Evolutionary conservation across 2,329 filamentous ascomycete species (phyloP).

Genomic region (Basipetospora chlamydospora): DNA sequence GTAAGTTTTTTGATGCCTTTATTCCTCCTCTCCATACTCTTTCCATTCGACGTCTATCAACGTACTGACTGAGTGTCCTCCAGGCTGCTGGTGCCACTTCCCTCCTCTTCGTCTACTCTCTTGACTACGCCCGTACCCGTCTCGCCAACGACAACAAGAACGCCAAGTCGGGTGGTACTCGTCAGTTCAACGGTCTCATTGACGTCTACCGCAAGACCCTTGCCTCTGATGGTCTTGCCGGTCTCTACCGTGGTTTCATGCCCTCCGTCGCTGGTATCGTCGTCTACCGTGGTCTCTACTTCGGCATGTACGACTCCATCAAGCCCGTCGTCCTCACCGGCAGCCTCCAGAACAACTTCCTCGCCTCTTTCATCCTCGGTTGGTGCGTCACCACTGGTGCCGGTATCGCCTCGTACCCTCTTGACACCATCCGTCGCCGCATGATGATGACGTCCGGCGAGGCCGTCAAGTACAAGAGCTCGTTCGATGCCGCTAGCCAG

Average conservation of each 20-base stretch:
- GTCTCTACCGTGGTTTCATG: constrained; percentile 99
- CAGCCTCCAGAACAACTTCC: constrained; percentile 91
- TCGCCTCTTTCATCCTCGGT: constrained; percentile 96
- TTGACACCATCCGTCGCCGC: constrained; percentile 99
- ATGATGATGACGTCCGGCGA: constrained; percentile 99
- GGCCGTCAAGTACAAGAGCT: constrained; percentile 99
- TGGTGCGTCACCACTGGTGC: constrained; percentile 99
- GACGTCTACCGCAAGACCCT: constrained; percentile 99
- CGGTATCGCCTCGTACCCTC: constrained; percentile 99
- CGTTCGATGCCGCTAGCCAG: constrained; percentile 87
- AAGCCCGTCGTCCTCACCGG: constrained; percentile 96
- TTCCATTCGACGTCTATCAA: not conserved
- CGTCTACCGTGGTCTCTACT: constrained; percentile 99
- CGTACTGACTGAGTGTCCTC: constrained; percentile 2
- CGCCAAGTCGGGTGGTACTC: constrained; percentile 90
- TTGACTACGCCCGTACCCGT: constrained; percentile 99
- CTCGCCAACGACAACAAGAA: constrained; percentile 99
- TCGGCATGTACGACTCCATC: constrained; percentile 99
- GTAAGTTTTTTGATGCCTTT: no score
- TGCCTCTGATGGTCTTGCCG: constrained; percentile 92
- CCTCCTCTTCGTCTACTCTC: constrained; percentile 99
- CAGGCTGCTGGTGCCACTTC: constrained; percentile 97
- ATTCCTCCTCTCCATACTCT: not conserved
- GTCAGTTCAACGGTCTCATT: constrained; percentile 99
- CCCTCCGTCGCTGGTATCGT: constrained; percentile 98